Conservation (phyloP, 148 eudicot species). For the Rhododendron ferrugineum region DNA sequence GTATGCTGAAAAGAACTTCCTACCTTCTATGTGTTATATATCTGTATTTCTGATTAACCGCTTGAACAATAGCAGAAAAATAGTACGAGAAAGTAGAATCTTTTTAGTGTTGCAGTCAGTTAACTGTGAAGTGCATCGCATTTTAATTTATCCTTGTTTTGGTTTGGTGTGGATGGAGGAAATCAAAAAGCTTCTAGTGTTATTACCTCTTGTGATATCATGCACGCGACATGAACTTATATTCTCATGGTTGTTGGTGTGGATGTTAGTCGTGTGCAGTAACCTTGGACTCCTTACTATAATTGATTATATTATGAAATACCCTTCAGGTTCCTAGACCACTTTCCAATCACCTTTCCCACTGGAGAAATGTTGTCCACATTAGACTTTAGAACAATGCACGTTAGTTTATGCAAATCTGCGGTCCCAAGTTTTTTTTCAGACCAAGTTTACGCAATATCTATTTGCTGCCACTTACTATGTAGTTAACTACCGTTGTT, state of each 20-base stretch:
- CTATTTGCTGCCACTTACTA: neutral
- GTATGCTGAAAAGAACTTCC: neutral
- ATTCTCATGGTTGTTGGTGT: neutral
- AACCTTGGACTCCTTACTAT: neutral
- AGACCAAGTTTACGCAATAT: neutral
- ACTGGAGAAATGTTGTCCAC: slow-evolving; percentile 3
- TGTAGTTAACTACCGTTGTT: neutral
- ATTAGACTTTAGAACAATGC: neutral
- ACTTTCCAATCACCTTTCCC: neutral
- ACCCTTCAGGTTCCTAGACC: neutral
- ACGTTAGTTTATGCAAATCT: neutral
- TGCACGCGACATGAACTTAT: neutral
- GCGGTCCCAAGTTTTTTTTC: neutral
- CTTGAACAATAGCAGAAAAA: neutral
- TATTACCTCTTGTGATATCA: neutral
- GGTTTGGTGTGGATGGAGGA: neutral
- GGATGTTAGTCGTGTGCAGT: neutral
- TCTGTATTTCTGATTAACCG: neutral
- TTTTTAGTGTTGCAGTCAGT: neutral
- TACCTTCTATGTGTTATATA: neutral
- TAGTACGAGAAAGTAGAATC: neutral
- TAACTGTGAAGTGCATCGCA: neutral
- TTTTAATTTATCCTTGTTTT: neutral
- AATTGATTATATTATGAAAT: neutral
- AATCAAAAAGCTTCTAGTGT: neutral